phyloP scores from a whole-genome alignment of 371 early-diverging fungal species.

The Gilbertella persicaria region DNA sequence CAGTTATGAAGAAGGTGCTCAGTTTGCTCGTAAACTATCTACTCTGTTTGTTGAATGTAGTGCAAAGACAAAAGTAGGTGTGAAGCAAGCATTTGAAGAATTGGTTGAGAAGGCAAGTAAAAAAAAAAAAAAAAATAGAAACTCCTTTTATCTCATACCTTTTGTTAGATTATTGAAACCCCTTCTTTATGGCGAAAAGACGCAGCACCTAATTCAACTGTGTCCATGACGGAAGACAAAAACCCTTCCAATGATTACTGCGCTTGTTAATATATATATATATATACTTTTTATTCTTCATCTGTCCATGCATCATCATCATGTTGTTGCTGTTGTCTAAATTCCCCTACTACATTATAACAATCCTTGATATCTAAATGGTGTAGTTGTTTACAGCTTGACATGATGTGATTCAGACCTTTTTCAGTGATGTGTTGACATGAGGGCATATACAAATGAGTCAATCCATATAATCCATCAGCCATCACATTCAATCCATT shows the following conservation, averaged over 20 bases:
- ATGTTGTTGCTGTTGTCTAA: neutral
- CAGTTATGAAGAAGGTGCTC: slow-evolving; percentile 84
- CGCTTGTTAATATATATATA: slow-evolving; percentile 25
- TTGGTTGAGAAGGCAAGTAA: slow-evolving; percentile 22
- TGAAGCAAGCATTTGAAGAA: slow-evolving; percentile 17
- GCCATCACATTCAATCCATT: slow-evolving; percentile 7
- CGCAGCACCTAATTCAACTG: slow-evolving; percentile 33
- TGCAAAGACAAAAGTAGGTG: slow-evolving; percentile 53
- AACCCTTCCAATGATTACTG: slow-evolving; percentile 7
- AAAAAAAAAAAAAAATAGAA: neutral
- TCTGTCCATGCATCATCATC: neutral
- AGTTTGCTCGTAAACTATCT: slow-evolving; percentile 81
- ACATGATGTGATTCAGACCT: slow-evolving; percentile 9
- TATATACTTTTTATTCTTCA: neutral
- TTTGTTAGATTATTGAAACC: slow-evolving; percentile 69
- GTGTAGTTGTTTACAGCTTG: slow-evolving; percentile 11
- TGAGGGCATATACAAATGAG: slow-evolving; percentile 5
- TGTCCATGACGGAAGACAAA: slow-evolving; percentile 13
- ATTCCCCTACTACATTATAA: slow-evolving; percentile 17
- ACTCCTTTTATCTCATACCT: too few species aligned
- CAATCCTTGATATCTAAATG: slow-evolving; percentile 19
- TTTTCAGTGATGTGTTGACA: slow-evolving; percentile 20
- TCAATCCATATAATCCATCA: slow-evolving; percentile 3
- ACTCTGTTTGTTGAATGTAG: slow-evolving; percentile 95
- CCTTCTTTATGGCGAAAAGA: slow-evolving; percentile 79